Base-by-base conservation (phyloP, 202 grass and related monocot genomes). In the Miscanthus sacchariflorus region DNA sequence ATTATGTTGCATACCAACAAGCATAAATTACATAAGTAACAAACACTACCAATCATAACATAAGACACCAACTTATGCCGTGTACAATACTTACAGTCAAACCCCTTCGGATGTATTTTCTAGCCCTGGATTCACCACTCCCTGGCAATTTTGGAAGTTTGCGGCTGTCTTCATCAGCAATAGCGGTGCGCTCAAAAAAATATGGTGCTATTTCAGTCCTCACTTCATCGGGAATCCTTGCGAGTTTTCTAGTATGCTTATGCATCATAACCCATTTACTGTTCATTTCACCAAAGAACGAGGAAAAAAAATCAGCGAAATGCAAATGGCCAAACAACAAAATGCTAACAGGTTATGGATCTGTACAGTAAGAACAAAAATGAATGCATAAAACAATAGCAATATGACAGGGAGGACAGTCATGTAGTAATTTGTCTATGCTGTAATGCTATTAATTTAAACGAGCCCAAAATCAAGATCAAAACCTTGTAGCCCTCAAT, bases 251-350 rank as follows among this genome's bases (percentile, higher is more conserved):
- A 54, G 94, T 95, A 52, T 92, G 40, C 75, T 95, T 98, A 84
- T 98, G 86, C 96, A 98, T 98, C 92, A 96, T 94, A 73, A 95
- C 96, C 96, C 96, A 98, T 83, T 92, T 72, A 87, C 96, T 98
- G 87, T 76, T 89, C 21, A 64, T 76, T 84, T 45, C 35, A 24
- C 43, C 21, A 8, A 65, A 83, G 52, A 30, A 42, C 61, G 14
- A 74, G 43, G 12, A 69, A 84, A 77, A 89, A 9, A 50, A 27
- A 78, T 39, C 61, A 27, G 61, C 2, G 11, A 78, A 78, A 17
- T 23, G 15, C 59, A 89, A 79, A 74, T 74, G 23, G 43, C 13
- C 11, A 74, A 13, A 74, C 14, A 46, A 56, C 52, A 56, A 56
- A 56, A 56, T 56, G 15, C 18, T 19, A 54, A 19, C 15, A 54